Percentiles rank a stretch among this genome's conserved stretches.
These are phyloP conservation scores for Leccinum fallax DNA, from an alignment of 1,284 basidiomycete species.

Conservation along the genomic window DNA sequence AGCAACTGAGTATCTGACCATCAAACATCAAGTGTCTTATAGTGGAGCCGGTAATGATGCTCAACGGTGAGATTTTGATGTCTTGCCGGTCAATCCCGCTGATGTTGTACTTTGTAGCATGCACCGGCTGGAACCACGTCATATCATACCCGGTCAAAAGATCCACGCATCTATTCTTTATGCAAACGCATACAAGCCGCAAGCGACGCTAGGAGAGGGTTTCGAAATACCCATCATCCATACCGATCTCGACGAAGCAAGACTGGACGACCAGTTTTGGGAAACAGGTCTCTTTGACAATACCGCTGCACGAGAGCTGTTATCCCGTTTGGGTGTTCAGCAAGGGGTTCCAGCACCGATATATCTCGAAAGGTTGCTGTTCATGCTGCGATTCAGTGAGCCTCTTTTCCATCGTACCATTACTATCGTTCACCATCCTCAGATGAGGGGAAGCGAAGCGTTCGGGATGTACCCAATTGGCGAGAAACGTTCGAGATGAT, in stretches of 20 bases:
- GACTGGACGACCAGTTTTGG: too few relatives aligned
- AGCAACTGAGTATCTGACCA: constrained; percentile 28
- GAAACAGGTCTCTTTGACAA: neutral
- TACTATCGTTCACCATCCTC: neutral
- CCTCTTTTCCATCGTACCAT: neutral
- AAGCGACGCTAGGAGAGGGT: too few relatives aligned
- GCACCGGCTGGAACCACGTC: too few relatives aligned
- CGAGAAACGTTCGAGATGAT: constrained; percentile 8
- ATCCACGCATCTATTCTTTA: too few relatives aligned
- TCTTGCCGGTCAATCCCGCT: neutral
- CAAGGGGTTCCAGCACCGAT: constrained; percentile 16
- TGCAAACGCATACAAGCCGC: too few relatives aligned
- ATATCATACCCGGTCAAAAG: too few relatives aligned
- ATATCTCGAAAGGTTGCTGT: constrained; percentile 31
- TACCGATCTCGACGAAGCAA: too few relatives aligned
- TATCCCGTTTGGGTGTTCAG: constrained; percentile 10
- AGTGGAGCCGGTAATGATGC: constrained; percentile 14
- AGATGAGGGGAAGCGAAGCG: constrained; percentile 29
- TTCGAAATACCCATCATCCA: too few relatives aligned
- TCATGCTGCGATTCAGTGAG: constrained; percentile 33
- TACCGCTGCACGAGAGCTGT: constrained; percentile 16
- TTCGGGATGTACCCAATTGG: constrained; percentile 19
- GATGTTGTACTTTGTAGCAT: neutral
- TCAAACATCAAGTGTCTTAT: constrained; percentile 31
- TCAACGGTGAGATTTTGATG: constrained; percentile 15